A percentile compares a stretch with the other conserved stretches of the same genome.
These are phyloP conservation scores for Pythium vanterpoolii DNA, from an alignment of 352 stramenopile genomes.

Conservation along the genomic window DNA sequence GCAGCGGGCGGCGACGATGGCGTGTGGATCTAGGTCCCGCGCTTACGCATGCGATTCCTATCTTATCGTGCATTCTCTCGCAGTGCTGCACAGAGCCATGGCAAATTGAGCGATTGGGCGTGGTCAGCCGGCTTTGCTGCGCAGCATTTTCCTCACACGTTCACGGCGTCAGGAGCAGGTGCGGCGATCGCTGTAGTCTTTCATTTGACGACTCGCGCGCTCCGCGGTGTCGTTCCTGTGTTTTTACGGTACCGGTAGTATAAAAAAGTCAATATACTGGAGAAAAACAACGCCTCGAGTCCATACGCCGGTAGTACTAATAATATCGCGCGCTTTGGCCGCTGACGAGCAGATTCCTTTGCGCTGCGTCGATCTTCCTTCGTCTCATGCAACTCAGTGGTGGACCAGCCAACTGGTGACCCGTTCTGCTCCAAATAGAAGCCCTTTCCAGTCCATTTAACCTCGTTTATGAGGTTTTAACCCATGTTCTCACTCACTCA, in stretches of 20 bases:
- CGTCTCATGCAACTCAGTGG: not conserved
- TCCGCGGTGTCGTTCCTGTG: conserved; percentile 9
- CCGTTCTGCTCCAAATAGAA: not conserved
- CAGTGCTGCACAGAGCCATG: not conserved
- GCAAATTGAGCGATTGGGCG: not conserved
- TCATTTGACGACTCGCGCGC: not conserved
- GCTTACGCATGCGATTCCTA: not conserved
- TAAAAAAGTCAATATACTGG: conserved; percentile 26
- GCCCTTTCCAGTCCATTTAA: not conserved
- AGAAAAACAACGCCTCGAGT: conserved; percentile 11
- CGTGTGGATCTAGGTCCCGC: conserved; percentile 59
- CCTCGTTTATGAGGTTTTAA: conserved; percentile 6
- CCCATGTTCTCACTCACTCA: conserved; percentile 1
- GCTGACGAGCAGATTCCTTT: no score
- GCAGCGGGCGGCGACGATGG: conserved; percentile 51
- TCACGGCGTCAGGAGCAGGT: not conserved
- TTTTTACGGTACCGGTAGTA: conserved; percentile 12
- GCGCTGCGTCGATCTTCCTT: not conserved
- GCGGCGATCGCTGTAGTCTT: conserved; percentile 5
- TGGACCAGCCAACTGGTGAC: no score
- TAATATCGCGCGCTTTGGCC: no score
- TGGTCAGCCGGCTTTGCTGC: not conserved
- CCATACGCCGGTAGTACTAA: no score
- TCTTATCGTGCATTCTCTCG: conserved; percentile 7
- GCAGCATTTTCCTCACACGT: not conserved